A percentile compares a stretch with the other conserved stretches of the same genome.
Evolutionary conservation across 1,139 yeast genomes (phyloP).

Genomic region (Pichia sp.): DNA sequence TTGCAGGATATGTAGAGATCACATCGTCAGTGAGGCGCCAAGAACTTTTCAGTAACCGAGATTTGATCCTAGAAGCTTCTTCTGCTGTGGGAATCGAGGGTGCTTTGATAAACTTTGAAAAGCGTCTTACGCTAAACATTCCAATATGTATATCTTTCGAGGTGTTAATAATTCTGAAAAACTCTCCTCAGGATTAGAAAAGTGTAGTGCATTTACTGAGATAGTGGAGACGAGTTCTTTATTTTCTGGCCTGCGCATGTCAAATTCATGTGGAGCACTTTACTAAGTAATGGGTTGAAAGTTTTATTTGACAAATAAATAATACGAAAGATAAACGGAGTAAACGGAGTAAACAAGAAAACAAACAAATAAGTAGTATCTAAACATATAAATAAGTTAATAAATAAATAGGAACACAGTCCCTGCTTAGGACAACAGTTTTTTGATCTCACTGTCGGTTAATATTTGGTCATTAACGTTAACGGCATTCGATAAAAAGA

Average conservation of each 20-base stretch:
- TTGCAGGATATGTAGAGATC: constrained; percentile 25
- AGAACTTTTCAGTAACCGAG: constrained; percentile 6
- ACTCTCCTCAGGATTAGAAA: no score
- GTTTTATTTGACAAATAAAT: neutral
- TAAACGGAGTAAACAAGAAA: neutral
- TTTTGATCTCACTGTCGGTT: constrained; percentile 23
- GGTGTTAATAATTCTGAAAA: no score
- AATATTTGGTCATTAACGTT: constrained; percentile 23
- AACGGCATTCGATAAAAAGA: constrained; percentile 26
- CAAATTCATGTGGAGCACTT: no score
- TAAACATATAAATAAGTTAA: neutral
- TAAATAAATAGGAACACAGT: neutral
- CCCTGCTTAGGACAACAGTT: constrained; percentile 10
- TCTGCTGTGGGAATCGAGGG: neutral
- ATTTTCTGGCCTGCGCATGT: no score
- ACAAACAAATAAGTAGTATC: neutral
- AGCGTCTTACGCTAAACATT: neutral
- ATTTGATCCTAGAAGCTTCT: constrained; percentile 13
- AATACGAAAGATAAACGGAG: neutral
- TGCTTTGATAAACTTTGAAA: neutral
- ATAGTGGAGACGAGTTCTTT: no score
- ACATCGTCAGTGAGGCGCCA: constrained; percentile 25
- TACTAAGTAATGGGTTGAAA: neutral
- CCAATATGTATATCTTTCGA: neutral
- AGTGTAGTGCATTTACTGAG: no score